Percentiles rank a stretch among this genome's conserved stretches.
Conservation (phyloP, 1,284 basidiomycete genomes). For the Moesziomyces parantarcticus region DNA sequence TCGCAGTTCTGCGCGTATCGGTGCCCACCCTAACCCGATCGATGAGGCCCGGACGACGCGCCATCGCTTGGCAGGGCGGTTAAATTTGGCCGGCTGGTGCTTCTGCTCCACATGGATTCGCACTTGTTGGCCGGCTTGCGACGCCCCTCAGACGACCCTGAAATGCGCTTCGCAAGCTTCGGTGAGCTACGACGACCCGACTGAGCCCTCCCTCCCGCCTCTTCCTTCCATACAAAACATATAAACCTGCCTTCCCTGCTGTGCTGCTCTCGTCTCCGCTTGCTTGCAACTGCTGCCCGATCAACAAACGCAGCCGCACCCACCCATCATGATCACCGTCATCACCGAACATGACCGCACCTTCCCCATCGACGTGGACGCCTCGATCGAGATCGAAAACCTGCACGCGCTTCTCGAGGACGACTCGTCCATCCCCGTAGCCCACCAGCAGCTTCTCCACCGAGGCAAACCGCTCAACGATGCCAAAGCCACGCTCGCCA, state of each 20-base stretch:
- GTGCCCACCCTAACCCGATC: too few relatives aligned
- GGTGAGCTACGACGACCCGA: background rate
- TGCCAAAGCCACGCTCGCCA: constrained; percentile 41
- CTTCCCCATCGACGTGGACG: constrained; percentile 58
- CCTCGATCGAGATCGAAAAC: constrained; percentile 61
- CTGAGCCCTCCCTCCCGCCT: too few relatives aligned
- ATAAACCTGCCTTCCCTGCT: background rate
- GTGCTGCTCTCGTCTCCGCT: background rate
- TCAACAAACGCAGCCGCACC: too few relatives aligned
- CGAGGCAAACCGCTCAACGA: constrained; percentile 43
- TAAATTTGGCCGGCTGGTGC: too few relatives aligned
- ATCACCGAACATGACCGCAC: constrained; percentile 58
- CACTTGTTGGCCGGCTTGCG: too few relatives aligned
- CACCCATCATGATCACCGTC: constrained; percentile 61
- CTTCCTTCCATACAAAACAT: background rate
- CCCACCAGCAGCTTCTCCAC: constrained; percentile 50
- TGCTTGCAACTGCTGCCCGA: too few relatives aligned
- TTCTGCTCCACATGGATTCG: constrained; percentile 6
- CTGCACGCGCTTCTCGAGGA: constrained; percentile 61
- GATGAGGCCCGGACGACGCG: constrained; percentile 3
- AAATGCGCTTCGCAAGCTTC: constrained; percentile 1
- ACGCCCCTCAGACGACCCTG: too few relatives aligned
- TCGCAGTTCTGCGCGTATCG: too few relatives aligned
- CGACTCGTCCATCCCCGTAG: constrained; percentile 52
- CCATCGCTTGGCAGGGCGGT: constrained; percentile 2